These are phyloP conservation scores for Rutstroemia sp. DNA, from an alignment of 2,329 filamentous ascomycete species.

Conservation along the genomic window DNA sequence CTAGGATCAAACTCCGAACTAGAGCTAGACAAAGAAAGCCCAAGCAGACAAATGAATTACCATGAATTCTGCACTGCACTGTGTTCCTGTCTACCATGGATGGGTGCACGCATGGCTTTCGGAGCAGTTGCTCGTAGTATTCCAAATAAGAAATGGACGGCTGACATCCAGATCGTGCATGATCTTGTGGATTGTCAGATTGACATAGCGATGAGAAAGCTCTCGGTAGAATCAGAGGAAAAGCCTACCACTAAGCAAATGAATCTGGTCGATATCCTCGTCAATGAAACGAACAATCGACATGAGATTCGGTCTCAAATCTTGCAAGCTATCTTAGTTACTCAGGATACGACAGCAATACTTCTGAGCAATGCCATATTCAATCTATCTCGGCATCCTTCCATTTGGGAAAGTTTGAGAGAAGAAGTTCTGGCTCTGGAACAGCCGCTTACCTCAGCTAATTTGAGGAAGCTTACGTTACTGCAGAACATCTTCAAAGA, in stretches of 20 bases:
- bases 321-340: slow-evolving; percentile 1
- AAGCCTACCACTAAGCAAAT: neutral
- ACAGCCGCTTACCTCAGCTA: no score
- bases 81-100: neutral
- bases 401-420: neutral
- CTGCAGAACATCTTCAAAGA: neutral
- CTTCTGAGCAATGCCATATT: slow-evolving; percentile 3
- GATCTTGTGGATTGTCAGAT: slow-evolving; percentile 1
- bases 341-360: slow-evolving; percentile 2
- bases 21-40: neutral
- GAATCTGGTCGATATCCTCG: neutral
- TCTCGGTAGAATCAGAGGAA: neutral
- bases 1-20: neutral
- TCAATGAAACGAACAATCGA: no score
- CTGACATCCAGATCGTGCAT: neutral
- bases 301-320: slow-evolving; percentile 1
- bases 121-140: neutral
- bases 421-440: neutral
- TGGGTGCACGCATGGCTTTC: slow-evolving; percentile 1
- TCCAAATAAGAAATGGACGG: neutral
- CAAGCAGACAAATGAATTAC: neutral
- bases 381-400: neutral
- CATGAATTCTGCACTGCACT: neutral
- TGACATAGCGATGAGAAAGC: neutral
- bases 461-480: neutral